Percentiles rank a stretch among this genome's conserved stretches.
Evolutionary conservation across 257 asterid genomes (phyloP).

Genomic region (Lycium ferocissimum): DNA sequence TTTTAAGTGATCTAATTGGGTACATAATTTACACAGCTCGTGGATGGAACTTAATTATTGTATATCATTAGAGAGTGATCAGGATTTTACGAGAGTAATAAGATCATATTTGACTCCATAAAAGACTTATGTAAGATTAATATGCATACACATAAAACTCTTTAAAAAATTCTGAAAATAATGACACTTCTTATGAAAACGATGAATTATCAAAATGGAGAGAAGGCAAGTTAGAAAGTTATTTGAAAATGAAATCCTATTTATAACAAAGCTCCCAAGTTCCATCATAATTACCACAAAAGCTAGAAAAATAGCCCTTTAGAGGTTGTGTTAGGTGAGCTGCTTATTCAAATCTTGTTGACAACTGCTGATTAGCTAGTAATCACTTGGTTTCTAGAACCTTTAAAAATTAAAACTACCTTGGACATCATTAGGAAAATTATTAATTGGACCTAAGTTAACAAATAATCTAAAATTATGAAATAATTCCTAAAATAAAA

Average conservation of each 20-base stretch:
- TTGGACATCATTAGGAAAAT: neutral
- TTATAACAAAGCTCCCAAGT: neutral
- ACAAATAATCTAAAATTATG: too few species aligned
- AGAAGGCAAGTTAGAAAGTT: neutral
- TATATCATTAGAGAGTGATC: neutral
- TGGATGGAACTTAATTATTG: too few species aligned
- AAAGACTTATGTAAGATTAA: neutral
- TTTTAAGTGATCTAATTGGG: neutral
- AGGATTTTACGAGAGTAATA: neutral
- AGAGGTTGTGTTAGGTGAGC: slow-evolving; percentile 20
- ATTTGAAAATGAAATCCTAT: neutral
- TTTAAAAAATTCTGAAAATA: neutral
- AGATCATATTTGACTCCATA: neutral
- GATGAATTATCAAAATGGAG: neutral
- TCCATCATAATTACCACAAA: neutral
- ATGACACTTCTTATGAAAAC: neutral
- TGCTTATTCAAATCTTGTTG: slow-evolving; percentile 27
- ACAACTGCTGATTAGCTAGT: slow-evolving; percentile 6
- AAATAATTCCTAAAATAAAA: neutral
- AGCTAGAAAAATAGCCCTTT: neutral
- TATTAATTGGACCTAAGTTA: neutral
- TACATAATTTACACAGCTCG: neutral
- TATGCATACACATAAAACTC: neutral
- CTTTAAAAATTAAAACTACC: neutral
- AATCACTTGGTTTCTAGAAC: slow-evolving; percentile 24